These are phyloP conservation scores for Begonia masoniana DNA, from an alignment of 306 rosid genomes.

Conservation along the genomic window DNA sequence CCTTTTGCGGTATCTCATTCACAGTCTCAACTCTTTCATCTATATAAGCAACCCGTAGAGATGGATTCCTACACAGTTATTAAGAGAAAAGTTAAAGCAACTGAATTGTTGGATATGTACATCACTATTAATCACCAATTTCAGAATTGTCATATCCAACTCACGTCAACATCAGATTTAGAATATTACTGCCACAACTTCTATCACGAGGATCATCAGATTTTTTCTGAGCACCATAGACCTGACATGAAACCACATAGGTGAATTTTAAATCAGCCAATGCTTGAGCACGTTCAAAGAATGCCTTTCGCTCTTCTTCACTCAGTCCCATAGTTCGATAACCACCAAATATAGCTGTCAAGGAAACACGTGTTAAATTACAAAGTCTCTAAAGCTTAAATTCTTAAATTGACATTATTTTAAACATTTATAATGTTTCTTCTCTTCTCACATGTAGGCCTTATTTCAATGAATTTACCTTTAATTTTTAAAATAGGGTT, in stretches of 20 bases:
- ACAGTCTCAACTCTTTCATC: slow-evolving; percentile 59
- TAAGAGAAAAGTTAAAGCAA: not conserved
- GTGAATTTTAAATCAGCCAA: slow-evolving; percentile 85
- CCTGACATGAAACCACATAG: slow-evolving; percentile 90
- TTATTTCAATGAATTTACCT: no score
- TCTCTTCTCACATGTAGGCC: no score
- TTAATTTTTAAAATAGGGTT: no score
- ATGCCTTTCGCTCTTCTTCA: slow-evolving; percentile 15
- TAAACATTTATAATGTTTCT: no score
- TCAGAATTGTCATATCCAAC: slow-evolving; percentile 19
- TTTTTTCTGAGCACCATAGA: slow-evolving; percentile 68
- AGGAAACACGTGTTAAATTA: slow-evolving; percentile 11
- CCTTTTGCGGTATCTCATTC: slow-evolving; percentile 32
- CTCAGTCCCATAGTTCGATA: slow-evolving; percentile 14
- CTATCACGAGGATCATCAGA: slow-evolving; percentile 36
- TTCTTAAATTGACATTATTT: no score
- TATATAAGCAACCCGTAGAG: slow-evolving; percentile 91
- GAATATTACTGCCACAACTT: slow-evolving; percentile 52
- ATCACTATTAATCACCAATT: not conserved
- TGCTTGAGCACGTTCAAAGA: slow-evolving; percentile 46
- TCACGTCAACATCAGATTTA: slow-evolving; percentile 73
- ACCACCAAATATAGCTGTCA: slow-evolving; percentile 39
- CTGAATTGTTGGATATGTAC: not conserved
- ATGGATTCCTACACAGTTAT: slow-evolving; percentile 39
- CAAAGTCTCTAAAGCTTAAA: not conserved